Evolutionary conservation across 2,329 filamentous ascomycete species (phyloP).

Genomic region (Phaeosphaeriaceae sp.): DNA sequence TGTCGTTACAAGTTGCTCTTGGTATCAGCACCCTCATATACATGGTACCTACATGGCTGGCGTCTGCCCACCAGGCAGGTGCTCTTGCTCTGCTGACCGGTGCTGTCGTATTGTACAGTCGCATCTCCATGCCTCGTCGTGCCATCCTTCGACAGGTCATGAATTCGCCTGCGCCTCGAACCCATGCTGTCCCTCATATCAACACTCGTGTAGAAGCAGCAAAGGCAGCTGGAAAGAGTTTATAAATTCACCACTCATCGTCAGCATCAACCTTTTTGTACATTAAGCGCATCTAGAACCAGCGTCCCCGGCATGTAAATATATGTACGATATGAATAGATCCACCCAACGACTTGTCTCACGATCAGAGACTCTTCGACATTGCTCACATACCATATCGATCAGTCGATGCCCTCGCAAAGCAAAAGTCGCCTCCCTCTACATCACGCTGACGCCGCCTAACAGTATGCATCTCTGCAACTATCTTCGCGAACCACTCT

Average conservation of each 20-base stretch:
- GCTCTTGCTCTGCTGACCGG: constrained; percentile 84
- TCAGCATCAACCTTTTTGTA: not conserved
- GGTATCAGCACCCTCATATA: constrained; percentile 93
- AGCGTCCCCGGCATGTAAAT: not conserved
- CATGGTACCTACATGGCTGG: constrained; percentile 87
- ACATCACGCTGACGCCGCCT: too few species aligned
- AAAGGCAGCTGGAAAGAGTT: constrained; percentile 20
- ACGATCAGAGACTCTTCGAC: not conserved
- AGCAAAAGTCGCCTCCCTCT: too few species aligned
- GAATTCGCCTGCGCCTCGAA: constrained; percentile 26
- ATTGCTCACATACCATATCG: not conserved
- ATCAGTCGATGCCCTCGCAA: too few species aligned
- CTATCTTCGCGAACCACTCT: too few species aligned
- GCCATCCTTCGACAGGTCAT: constrained; percentile 40
- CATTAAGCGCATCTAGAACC: not conserved
- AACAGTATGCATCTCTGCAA: too few species aligned
- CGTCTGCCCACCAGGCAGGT: constrained; percentile 91
- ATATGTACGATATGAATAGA: constrained; percentile 1
- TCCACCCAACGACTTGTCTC: not conserved
- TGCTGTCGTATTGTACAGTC: constrained; percentile 76
- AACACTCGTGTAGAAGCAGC: constrained; percentile 26
- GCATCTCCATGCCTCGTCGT: constrained; percentile 42
- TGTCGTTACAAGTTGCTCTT: constrained; percentile 79
- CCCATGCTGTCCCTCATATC: constrained; percentile 24
- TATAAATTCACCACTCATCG: constrained; percentile 11